Conservation (phyloP, 768 basidiomycete genomes). For the Lactarius sp. region DNA sequence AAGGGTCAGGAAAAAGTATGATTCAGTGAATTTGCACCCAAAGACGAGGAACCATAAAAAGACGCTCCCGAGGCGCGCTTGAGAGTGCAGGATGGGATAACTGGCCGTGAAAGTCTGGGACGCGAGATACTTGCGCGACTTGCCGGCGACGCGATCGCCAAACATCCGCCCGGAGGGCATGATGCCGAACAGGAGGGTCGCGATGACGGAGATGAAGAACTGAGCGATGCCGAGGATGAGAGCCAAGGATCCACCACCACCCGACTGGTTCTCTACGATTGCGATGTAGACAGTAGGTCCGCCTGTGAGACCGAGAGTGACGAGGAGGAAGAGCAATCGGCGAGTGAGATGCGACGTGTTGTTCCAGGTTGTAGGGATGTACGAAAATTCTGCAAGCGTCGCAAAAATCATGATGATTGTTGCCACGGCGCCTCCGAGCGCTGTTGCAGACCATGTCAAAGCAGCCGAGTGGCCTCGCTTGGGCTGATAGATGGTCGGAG, state of each 20-base stretch:
- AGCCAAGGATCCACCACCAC: constrained; percentile 61
- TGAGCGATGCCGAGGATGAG: constrained; percentile 95
- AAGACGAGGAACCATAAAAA: constrained; percentile 90
- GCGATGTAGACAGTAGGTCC: constrained; percentile 95
- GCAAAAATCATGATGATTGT: constrained; percentile 94
- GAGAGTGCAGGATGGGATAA: constrained; percentile 65
- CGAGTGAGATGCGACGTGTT: constrained; percentile 95
- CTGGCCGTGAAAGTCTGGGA: constrained; percentile 98
- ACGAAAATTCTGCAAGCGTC: constrained; percentile 91
- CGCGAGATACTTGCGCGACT: constrained; percentile 94
- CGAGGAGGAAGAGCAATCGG: constrained; percentile 79
- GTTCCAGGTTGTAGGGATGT: constrained; percentile 98
- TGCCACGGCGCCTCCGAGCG: constrained; percentile 93
- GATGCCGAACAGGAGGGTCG: constrained; percentile 81
- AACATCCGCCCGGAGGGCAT: constrained; percentile 99
- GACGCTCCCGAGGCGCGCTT: constrained; percentile 72
- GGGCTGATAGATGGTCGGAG: constrained; percentile 68
- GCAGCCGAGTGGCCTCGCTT: constrained; percentile 58
- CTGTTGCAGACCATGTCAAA: constrained; percentile 89
- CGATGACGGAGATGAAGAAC: constrained; percentile 87
- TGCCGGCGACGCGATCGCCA: constrained; percentile 93
- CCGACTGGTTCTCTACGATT: constrained; percentile 58
- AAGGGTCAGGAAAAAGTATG: constrained; percentile 95
- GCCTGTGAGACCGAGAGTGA: constrained; percentile 86
- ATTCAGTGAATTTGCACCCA: constrained; percentile 93